Evolutionary conservation across 148 eudicot species (phyloP), one percentile per base, ranked within the genome.

Genomic region (Silene latifolia): DNA sequence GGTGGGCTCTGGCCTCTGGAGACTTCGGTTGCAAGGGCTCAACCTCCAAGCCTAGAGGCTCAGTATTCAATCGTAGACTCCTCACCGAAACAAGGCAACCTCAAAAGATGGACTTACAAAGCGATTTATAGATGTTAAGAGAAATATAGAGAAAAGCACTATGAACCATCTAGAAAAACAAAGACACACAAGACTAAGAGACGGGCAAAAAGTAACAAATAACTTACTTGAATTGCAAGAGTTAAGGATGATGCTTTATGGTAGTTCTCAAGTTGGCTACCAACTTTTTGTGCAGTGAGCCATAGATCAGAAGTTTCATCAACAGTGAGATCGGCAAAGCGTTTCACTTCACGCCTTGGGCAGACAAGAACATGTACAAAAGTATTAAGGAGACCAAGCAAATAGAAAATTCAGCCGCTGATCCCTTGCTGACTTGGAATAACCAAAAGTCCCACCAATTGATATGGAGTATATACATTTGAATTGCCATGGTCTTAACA

Each of bases 311-410:
- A 72, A 42, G 88, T 85, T 87, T 94, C 98, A 76, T 87, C 93
- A 73, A 80, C 82, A 78, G 93, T 86, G 72, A 94, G 95, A 78
- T 94, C 97, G 76, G 75, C 78, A 83, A 94, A 94, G 67, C 98
- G 95, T 82, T 94, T 89, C 70, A 89, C 97, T 80, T 83, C 95
- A 75, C 97, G 98, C 83, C 86, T 91, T 68, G 98, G 97, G 84
- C 91, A 91, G 73, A 91, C 93, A 72, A 94, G 96, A 80, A 94
- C 97, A 81, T 94, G 98, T 94, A 77, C 69, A 58, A 18, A 53
- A 73, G 19, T 17, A 93, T 94, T 80, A 94, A 91, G 98, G 72
- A 56, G 76, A 84, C 83, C 83, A 85, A 85, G n/a, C 66, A 53
- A 21, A 10, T 0, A 23, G n/a, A 23, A n/a, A 76, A 7, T 25